Evolutionary conservation across 208 protist species (phyloP), one percentile per base, ranked within the genome.

Genomic region (Trypanosoma cruzi): DNA sequence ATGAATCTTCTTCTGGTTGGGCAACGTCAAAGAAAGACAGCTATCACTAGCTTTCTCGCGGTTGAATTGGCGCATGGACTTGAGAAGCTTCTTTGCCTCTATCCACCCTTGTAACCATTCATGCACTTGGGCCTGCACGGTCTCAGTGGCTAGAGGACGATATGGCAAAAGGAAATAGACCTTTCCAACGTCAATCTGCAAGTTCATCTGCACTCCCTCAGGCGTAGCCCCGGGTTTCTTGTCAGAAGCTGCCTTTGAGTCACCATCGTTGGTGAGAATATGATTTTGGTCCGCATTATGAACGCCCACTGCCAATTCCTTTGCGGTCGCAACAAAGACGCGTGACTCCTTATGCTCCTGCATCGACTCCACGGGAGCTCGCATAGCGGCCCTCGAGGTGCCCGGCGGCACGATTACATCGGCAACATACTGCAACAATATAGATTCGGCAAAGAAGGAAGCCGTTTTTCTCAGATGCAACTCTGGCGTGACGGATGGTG

Each of bases 111-210:
- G 68, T 28, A 92, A 42, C 63, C 90, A 82, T 34, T 80, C 67
- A 37, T 89, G 83, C 20, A 89, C 64, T 66, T 96, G 92, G 49
- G 92, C 88, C 28, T 86, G 74, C 3, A 96, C 72, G 49, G 77
- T 90, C 31, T 92, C 82, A 2, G 46, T 75, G 22, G 86, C 75
- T 42, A 81, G 75, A 22, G 85, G 77, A 36, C 84, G 81, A 67
- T 87, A 82, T 26, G 89, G 92, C 13, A 64, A 81, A 16, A 76
- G 64, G 4, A 91, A 59, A 14, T 68, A 34, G 22, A 86, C 66
- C 28, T 78, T 81, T 20, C 65, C 60, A 20, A 96, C 70, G 2
- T 85, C 71, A 59, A 89, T 66, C 28, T 90, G 71, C 46, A 94
- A 20, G 58, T 86, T 92, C 0, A 84, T 49, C 71, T 94, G 92